Base-by-base conservation (phyloP, 306 rosid genomes). In the Amphicarpaea edgeworthii region DNA sequence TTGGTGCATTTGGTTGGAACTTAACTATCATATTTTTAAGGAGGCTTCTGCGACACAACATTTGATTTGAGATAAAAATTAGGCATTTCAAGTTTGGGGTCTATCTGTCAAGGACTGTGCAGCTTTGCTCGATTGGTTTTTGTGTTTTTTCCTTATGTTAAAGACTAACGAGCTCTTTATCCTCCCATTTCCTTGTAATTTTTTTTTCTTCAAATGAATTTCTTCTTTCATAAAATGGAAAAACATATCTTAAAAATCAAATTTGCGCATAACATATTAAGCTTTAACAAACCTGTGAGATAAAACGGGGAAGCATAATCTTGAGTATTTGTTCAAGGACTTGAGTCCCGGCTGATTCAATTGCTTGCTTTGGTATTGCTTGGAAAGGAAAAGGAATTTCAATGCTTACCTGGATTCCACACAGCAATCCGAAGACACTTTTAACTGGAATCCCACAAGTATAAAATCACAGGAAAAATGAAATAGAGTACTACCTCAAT, bases 291-390 rank as follows among this genome's bases (percentile, higher is more conserved):
- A 95, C 98, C 97, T 95, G 98, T 45, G 87, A 84, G 86, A 87
- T 85, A 81, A 95, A 95, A 10, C 96, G 92, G 57, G 97, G 98
- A 81, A 92, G 97, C 96, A 95, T 92, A 77, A 92, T 65, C 87
- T 82, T 89, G 58, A 95, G 87, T 79, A 92, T 80, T 75, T 92
- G 98, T 76, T 92, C 93, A 47, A 95, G 98, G 83, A 95, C 96
- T 90, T 92, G 97, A 49, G 97, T 45, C 41, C 98, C 98, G 65
- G 97, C 88, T 46, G 97, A 92, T 77, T 95, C 98, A 69, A 95
- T 84, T 62, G 97, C 93, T 84, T 86, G 86, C 80, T 82, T 91
- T 5, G 98, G 98, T 83, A 92, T 86, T 75, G 83, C 84, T 68
- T 77, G 86, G 82, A 95, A 95, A 50, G 92, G 88, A 42, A 85